A percentile compares a stretch with the other conserved stretches of the same genome.
phyloP scores from a whole-genome alignment of 1,284 basidiomycete species.

The Sphagnurus paluster region DNA sequence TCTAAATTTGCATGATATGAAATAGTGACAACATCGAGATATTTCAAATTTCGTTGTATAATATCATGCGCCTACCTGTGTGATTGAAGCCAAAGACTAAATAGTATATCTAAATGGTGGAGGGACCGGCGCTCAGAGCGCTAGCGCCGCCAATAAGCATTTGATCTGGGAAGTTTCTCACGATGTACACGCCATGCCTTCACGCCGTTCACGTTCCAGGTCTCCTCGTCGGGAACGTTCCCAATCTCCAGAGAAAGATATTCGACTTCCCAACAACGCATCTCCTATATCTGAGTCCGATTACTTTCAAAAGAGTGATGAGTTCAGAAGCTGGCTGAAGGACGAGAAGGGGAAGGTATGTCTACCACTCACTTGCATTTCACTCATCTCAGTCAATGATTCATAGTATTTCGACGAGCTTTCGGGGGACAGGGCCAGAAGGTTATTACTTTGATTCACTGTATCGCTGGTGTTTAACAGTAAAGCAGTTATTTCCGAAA shows the following conservation, averaged over 20 bases:
- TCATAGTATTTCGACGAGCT: slow-evolving; percentile 79
- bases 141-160: too few species aligned
- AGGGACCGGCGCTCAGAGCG: too few species aligned
- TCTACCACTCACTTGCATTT: slow-evolving; percentile 5
- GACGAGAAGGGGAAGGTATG: slow-evolving; percentile 75
- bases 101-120: too few species aligned
- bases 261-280: slow-evolving; percentile 52
- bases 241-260: slow-evolving; percentile 41
- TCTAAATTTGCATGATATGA: too few species aligned
- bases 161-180: too few species aligned
- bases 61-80: too few species aligned
- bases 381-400: neutral
- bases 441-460: slow-evolving; percentile 42
- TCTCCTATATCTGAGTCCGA: slow-evolving; percentile 66
- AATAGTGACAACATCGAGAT: too few species aligned
- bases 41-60: too few species aligned
- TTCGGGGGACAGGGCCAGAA: slow-evolving; percentile 70
- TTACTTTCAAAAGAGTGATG: slow-evolving; percentile 76
- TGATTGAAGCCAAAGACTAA: too few species aligned
- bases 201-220: slow-evolving; percentile 25
- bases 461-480: slow-evolving; percentile 26
- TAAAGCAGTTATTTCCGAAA: slow-evolving; percentile 74
- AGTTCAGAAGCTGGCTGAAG: slow-evolving; percentile 77
- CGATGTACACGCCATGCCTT: slow-evolving; percentile 1
- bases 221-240: slow-evolving; percentile 38